These are phyloP conservation scores for Chlorophyllum brunneum DNA, from an alignment of 768 basidiomycete genomes.

Conservation along the genomic window DNA sequence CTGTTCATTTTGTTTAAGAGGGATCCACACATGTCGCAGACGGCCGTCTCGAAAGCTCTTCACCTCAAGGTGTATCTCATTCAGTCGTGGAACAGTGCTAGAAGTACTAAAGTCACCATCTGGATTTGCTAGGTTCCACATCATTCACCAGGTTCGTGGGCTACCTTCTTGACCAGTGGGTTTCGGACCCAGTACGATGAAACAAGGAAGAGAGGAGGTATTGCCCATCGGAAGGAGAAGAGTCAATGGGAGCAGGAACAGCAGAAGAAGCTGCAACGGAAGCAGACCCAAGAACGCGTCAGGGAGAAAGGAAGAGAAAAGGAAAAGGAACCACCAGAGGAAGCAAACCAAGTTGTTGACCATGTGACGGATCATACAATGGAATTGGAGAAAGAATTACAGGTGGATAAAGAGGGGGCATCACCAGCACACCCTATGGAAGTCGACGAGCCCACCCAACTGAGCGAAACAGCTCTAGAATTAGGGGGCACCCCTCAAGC, in stretches of 20 bases:
- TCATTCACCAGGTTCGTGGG: slow-evolving; percentile 53
- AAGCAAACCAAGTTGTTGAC: too few relatives aligned
- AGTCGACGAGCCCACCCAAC: slow-evolving; percentile 1
- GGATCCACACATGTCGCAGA: slow-evolving; percentile 41
- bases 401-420: slow-evolving; percentile 14
- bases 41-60: slow-evolving; percentile 34
- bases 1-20: slow-evolving; percentile 40
- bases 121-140: slow-evolving; percentile 52
- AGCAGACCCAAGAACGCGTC: neutral
- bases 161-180: slow-evolving; percentile 27
- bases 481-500: neutral
- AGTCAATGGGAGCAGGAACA: slow-evolving; percentile 17
- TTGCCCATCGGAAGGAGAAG: slow-evolving; percentile 43
- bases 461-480: neutral
- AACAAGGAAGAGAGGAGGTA: slow-evolving; percentile 46
- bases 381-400: too few relatives aligned
- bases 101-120: neutral
- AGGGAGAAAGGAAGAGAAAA: neutral
- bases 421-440: slow-evolving; percentile 1
- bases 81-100: too few relatives aligned
- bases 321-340: neutral
- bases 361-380: too few relatives aligned
- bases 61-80: slow-evolving; percentile 40
- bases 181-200: slow-evolving; percentile 38
- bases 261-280: neutral